Evolutionary conservation across 306 rosid genomes (phyloP).

Genomic region (Morella rubra): DNA sequence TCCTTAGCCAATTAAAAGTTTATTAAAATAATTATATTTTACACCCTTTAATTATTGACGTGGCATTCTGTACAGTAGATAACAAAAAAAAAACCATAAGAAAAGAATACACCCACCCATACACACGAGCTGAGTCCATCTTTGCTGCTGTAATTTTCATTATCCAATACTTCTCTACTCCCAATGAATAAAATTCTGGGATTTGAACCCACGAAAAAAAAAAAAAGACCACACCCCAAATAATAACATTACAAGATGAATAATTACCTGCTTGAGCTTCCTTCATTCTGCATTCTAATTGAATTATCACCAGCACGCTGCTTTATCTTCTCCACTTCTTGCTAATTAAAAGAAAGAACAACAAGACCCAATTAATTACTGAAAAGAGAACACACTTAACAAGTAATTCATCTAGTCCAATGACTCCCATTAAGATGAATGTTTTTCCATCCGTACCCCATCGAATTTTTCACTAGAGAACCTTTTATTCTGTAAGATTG

Average conservation of each 20-base stretch:
- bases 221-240: background rate
- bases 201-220: background rate
- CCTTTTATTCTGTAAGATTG: too few species aligned
- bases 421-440: too few species aligned
- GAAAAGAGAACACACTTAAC: too few species aligned
- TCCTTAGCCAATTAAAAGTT: too few species aligned
- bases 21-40: too few species aligned
- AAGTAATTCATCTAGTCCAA: too few species aligned
- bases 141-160: background rate
- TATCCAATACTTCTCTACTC: background rate
- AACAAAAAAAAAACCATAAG: background rate
- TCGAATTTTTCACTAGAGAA: too few species aligned
- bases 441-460: too few species aligned
- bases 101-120: background rate
- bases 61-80: background rate
- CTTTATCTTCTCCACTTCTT: slow-evolving; percentile 64
- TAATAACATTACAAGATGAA: slow-evolving; percentile 10
- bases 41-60: too few species aligned
- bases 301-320: slow-evolving; percentile 40
- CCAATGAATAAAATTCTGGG: background rate
- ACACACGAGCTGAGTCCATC: background rate
- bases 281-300: slow-evolving; percentile 38
- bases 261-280: slow-evolving; percentile 59
- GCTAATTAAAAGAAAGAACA: slow-evolving; percentile 37
- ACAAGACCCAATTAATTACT: slow-evolving; percentile 18